Percentiles rank a stretch among this genome's conserved stretches.
These are phyloP conservation scores for Toxicodendron radicans DNA, from an alignment of 345 rosid genomes.

Conservation along the genomic window DNA sequence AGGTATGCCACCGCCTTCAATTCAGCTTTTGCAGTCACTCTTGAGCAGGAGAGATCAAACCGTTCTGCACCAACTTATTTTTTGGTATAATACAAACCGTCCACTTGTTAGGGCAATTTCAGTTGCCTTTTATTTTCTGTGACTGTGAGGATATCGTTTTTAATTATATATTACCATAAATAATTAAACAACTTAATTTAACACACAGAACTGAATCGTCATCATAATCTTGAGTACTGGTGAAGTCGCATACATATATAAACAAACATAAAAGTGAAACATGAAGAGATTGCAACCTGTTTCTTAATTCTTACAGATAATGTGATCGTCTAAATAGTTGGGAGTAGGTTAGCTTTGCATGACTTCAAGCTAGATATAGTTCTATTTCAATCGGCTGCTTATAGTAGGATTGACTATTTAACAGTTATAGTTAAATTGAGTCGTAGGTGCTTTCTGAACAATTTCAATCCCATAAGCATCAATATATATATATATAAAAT, in stretches of 20 bases:
- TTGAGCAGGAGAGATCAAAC: neutral
- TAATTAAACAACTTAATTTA: too few relatives aligned
- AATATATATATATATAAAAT: too few relatives aligned
- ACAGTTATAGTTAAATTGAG: neutral
- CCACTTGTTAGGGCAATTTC: neutral
- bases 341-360: neutral
- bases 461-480: neutral
- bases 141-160: too few relatives aligned
- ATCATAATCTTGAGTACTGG: too few relatives aligned
- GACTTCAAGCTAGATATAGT: too few relatives aligned
- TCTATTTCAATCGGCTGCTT: too few relatives aligned
- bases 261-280: neutral
- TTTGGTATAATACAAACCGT: neutral
- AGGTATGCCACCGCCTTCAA: neutral
- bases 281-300: too few relatives aligned
- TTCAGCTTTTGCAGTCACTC: neutral
- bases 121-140: neutral
- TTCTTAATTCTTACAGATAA: neutral
- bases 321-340: neutral
- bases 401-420: neutral
- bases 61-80: neutral
- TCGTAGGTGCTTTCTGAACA: neutral
- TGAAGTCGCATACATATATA: too few relatives aligned
- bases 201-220: too few relatives aligned
- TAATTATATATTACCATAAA: too few relatives aligned